phyloP scores from a whole-genome alignment of 805 yeast species.

The Metschnikowia hibisci region DNA sequence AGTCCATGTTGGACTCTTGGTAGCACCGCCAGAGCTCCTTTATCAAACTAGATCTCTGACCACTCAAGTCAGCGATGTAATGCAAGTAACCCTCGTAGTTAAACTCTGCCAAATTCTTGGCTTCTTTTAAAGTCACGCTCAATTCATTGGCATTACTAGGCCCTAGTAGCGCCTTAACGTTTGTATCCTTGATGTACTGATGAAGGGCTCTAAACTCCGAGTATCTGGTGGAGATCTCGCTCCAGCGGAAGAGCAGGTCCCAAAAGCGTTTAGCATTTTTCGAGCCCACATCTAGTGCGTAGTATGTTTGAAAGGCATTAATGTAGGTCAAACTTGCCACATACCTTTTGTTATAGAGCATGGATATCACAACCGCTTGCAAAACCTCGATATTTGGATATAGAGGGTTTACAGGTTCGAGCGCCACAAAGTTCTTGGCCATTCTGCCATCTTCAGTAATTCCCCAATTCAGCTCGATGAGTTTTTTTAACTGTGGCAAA shows the following conservation, averaged over 20 bases:
- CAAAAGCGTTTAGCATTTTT: constrained; percentile 26
- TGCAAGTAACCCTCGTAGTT: constrained; percentile 37
- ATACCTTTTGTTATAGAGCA: constrained; percentile 30
- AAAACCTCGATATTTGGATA: constrained; percentile 25
- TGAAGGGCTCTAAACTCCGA: constrained; percentile 25
- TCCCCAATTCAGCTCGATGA: constrained; percentile 32
- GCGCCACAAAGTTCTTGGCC: constrained; percentile 7
- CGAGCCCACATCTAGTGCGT: constrained; percentile 20
- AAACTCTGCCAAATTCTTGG: constrained; percentile 31
- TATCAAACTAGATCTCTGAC: constrained; percentile 26
- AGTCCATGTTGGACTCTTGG: constrained; percentile 21
- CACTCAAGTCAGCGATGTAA: constrained; percentile 22
- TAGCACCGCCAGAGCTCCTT: constrained; percentile 36
- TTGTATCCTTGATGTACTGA: constrained; percentile 23
- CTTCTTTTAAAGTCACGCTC: constrained; percentile 21
- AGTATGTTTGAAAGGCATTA: constrained; percentile 33
- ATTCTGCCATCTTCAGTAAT: constrained; percentile 23
- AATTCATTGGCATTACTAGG: constrained; percentile 7
- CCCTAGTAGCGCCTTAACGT: constrained; percentile 9
- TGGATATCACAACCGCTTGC: constrained; percentile 29
- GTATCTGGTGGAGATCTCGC: constrained; percentile 31
- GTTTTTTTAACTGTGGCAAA: constrained; percentile 20
- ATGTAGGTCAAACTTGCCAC: constrained; percentile 32
- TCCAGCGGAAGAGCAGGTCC: constrained; percentile 37
- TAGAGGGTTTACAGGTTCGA: constrained; percentile 13